phyloP scores from a whole-genome alignment of 2,329 filamentous ascomycete genomes.

The Penicillium griseofulvum region DNA sequence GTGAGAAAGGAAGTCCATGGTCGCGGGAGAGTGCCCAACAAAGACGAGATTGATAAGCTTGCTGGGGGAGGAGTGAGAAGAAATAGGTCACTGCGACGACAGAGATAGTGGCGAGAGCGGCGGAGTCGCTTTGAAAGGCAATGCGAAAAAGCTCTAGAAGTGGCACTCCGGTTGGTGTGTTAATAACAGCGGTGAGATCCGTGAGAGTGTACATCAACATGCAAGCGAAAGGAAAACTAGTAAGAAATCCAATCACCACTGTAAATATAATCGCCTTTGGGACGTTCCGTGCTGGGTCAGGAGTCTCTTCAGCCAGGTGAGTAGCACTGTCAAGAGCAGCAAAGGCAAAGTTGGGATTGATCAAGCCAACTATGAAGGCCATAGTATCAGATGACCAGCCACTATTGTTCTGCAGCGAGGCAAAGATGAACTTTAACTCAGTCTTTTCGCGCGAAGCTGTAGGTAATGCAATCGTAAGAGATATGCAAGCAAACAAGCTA shows the following conservation, averaged over 20 bases:
- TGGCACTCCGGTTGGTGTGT: conserved; percentile 46
- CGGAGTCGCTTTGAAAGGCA: conserved; percentile 43
- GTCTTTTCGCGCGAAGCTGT: too few species aligned
- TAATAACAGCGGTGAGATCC: conserved; percentile 42
- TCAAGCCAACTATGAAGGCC: conserved; percentile 54
- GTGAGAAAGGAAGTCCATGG: conserved; percentile 46
- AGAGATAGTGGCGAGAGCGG: conserved; percentile 48
- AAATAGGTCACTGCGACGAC: conserved; percentile 50
- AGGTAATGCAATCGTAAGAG: too few species aligned
- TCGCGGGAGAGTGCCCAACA: conserved; percentile 55
- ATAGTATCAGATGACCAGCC: conserved; percentile 49
- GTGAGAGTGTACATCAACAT: conserved; percentile 52
- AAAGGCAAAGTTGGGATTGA: conserved; percentile 53
- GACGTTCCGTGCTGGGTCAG: conserved; percentile 48
- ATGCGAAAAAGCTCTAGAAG: conserved; percentile 51
- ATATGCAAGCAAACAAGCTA: too few species aligned
- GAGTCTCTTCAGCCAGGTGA: conserved; percentile 53
- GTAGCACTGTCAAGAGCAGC: conserved; percentile 52
- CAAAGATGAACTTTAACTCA: too few species aligned
- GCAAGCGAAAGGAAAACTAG: conserved; percentile 49
- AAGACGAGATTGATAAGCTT: conserved; percentile 53
- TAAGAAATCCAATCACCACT: conserved; percentile 45
- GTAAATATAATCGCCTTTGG: conserved; percentile 53
- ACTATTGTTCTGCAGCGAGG: too few species aligned
- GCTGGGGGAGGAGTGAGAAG: conserved; percentile 48